A percentile compares a stretch with the other conserved stretches of the same genome.
Conservation (phyloP, 78 protist species). For the Trichosphaerium sp. region DNA sequence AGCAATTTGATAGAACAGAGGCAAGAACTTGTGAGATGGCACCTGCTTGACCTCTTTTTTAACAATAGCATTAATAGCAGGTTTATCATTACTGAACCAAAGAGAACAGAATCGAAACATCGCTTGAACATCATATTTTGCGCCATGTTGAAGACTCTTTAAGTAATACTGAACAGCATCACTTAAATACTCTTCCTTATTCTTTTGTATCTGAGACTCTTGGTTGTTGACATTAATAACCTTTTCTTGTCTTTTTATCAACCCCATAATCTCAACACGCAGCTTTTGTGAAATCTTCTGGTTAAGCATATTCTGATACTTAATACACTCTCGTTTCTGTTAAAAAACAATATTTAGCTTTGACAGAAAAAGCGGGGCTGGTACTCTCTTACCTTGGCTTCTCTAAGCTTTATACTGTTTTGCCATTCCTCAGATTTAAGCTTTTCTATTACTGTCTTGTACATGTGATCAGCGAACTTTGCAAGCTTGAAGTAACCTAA, state of each 20-base stretch:
- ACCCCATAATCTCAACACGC: neutral
- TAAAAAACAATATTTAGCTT: too few species aligned
- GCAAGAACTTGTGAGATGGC: constrained; percentile 4
- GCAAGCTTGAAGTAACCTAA: neutral
- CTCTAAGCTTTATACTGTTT: neutral
- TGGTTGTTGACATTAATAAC: neutral
- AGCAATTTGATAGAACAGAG: constrained; percentile 14
- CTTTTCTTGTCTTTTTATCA: neutral
- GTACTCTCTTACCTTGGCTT: neutral
- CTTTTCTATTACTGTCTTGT: neutral
- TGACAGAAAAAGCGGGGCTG: too few species aligned
- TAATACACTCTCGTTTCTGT: too few species aligned
- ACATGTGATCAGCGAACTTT: neutral
- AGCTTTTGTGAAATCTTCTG: too few species aligned
- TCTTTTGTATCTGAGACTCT: neutral
- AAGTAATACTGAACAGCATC: neutral
- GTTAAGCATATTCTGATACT: too few species aligned
- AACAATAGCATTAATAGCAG: neutral
- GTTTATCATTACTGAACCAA: neutral
- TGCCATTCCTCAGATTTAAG: neutral
- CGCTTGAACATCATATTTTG: neutral
- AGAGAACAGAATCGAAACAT: constrained; percentile 11
- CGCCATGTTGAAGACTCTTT: constrained; percentile 1
- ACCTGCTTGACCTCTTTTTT: neutral
- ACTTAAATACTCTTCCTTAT: neutral